Percentiles rank a stretch among this genome's conserved stretches.
Conservation (phyloP, 2,329 filamentous ascomycete species). For the Colletotrichum caudatum region DNA sequence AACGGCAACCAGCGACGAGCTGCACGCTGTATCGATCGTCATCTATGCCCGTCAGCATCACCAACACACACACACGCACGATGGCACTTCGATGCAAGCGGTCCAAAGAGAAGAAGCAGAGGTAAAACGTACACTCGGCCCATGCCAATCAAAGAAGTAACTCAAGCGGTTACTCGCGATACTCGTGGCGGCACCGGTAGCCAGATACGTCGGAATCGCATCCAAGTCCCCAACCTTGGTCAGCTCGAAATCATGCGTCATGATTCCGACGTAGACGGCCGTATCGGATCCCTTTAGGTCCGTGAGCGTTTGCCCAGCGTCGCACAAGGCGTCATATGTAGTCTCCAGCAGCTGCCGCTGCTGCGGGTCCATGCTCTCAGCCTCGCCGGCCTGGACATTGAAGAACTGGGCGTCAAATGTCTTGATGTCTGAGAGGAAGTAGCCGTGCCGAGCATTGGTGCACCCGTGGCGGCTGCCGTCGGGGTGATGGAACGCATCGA, state of each 20-base stretch:
- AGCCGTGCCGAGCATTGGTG: slow-evolving; percentile 43
- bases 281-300: slow-evolving; percentile 16
- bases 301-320: slow-evolving; percentile 33
- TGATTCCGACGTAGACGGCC: slow-evolving; percentile 42
- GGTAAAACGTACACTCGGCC: slow-evolving; percentile 48
- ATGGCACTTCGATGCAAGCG: too few species aligned
- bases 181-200: slow-evolving; percentile 50
- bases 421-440: slow-evolving; percentile 44
- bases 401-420: slow-evolving; percentile 49
- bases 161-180: slow-evolving; percentile 55
- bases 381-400: slow-evolving; percentile 46
- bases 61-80: too few species aligned
- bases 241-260: slow-evolving; percentile 46
- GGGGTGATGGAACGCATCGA: slow-evolving; percentile 15
- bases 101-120: too few species aligned
- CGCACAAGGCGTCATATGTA: slow-evolving; percentile 50
- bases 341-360: slow-evolving; percentile 51
- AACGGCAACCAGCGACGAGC: slow-evolving; percentile 55
- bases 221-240: slow-evolving; percentile 44
- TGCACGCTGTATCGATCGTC: slow-evolving; percentile 61
- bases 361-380: slow-evolving; percentile 50
- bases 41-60: slow-evolving; percentile 43
- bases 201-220: slow-evolving; percentile 46
- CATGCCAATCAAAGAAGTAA: slow-evolving; percentile 55
- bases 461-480: slow-evolving; percentile 34